Evolutionary conservation across 306 rosid genomes (phyloP).

Genomic region (Purshia tridentata): DNA sequence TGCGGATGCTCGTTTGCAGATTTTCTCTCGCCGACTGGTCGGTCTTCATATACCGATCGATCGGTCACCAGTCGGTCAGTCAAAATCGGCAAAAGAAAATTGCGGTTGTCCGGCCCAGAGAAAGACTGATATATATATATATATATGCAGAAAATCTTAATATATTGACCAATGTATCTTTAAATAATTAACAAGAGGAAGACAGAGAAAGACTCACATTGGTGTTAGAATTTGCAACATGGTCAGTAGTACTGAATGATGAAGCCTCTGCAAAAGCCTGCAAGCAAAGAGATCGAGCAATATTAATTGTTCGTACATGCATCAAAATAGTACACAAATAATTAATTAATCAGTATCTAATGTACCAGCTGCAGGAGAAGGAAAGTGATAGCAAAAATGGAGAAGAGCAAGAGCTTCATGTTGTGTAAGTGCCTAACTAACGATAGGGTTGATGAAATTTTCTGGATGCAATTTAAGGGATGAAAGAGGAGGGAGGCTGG

Average conservation of each 20-base stretch:
- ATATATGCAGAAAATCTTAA: no score
- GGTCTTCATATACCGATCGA: no score
- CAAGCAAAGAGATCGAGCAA: no score
- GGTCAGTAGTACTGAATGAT: not conserved
- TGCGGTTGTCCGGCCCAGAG: no score
- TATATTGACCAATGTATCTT: not conserved
- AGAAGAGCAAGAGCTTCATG: slow-evolving; percentile 42
- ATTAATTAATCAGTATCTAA: not conserved
- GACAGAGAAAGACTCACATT: slow-evolving; percentile 24
- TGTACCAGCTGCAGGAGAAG: slow-evolving; percentile 35
- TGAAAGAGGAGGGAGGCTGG: slow-evolving; percentile 1
- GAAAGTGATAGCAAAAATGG: slow-evolving; percentile 18
- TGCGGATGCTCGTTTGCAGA: no score
- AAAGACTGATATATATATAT: no score
- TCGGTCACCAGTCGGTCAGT: no score
- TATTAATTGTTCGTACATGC: no score
- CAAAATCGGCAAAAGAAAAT: no score
- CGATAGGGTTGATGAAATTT: not conserved
- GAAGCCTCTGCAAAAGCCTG: slow-evolving; percentile 53
- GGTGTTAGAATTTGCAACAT: slow-evolving; percentile 27
- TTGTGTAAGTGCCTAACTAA: not conserved
- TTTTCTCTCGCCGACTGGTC: no score
- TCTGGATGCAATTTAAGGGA: no score
- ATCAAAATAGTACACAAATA: no score
- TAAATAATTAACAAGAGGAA: not conserved